Percentiles rank a stretch among this genome's conserved stretches.
These are phyloP conservation scores for Globisporangium ultimum DNA, from an alignment of 352 stramenopile genomes.

Conservation along the genomic window DNA sequence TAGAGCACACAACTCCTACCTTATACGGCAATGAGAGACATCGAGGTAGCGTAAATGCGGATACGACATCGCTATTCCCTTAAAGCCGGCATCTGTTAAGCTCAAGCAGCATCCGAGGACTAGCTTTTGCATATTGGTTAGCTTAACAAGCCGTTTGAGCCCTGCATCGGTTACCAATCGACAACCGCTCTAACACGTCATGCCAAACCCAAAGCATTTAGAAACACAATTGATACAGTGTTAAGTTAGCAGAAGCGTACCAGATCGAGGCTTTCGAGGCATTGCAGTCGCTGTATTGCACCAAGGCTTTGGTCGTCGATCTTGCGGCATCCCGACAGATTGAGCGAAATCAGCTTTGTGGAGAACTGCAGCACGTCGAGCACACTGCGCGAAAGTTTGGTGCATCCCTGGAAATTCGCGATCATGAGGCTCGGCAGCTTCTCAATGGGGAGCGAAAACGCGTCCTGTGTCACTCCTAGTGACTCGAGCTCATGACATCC, in stretches of 20 bases:
- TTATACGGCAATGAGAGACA: slow-evolving; percentile 47
- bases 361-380: slow-evolving; percentile 60
- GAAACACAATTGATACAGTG: background rate
- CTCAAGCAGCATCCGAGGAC: slow-evolving; percentile 49
- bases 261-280: slow-evolving; percentile 50
- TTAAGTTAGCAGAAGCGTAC: slow-evolving; percentile 20
- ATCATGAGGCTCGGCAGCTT: slow-evolving; percentile 48
- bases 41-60: slow-evolving; percentile 43
- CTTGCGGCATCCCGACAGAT: slow-evolving; percentile 55
- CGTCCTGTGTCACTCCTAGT: slow-evolving; percentile 27
- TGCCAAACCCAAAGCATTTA: background rate
- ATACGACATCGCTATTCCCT: slow-evolving; percentile 34
- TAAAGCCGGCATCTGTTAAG: slow-evolving; percentile 49
- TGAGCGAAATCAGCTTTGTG: slow-evolving; percentile 44
- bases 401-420: slow-evolving; percentile 53
- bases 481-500: slow-evolving; percentile 50
- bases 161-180: slow-evolving; percentile 49
- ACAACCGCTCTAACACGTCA: slow-evolving; percentile 39
- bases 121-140: slow-evolving; percentile 52
- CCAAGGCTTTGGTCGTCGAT: slow-evolving; percentile 57
- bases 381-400: slow-evolving; percentile 32
- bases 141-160: slow-evolving; percentile 35
- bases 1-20: slow-evolving; percentile 18
- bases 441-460: slow-evolving; percentile 27
- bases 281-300: slow-evolving; percentile 28